Base-by-base conservation (phyloP, 371 early-diverging fungal species). In the Mucor saturninus region DNA sequence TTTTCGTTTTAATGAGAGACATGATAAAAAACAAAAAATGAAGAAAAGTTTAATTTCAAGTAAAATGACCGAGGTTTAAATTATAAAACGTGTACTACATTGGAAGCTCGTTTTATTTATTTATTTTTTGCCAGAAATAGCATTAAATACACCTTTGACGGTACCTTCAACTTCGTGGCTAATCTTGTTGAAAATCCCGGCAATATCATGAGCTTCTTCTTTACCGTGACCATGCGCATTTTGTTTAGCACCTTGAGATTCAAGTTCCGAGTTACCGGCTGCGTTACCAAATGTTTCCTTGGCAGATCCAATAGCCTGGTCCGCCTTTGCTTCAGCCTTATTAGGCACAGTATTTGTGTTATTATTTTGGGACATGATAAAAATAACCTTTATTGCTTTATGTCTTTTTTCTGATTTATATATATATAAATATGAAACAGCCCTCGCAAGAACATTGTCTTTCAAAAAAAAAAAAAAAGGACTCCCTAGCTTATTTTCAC, bases 201-300 rank as follows among this genome's bases (percentile, higher is more conserved):
- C 53, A 31, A 61, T 11, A 14, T 28, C 42, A n/a, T 61, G 40
- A 14, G 35, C 45, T 6, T 42, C 30, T 32, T 45, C 54, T n/a
- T 53, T 53, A 10, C 35, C 45, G 7, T 64, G 29, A 29, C 72
- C 71, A 38, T 48, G 54, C 7, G 61, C 45, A 10, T 67, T 68
- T 46, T 61, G 64, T 5, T 56, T 61, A 11, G 21, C 38, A 28
- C 68, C 72, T 49, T 69, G 55, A 30, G 62, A 62, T 39, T 69
- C 42, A 56, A 75, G 59, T 14, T 45, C 32, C 5, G 60, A 46
- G 57, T 67, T 69, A 48, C 67, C 74, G 31, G 64, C 11, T 7
- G 46, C 66, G 32, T 58, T 21, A 7, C 76, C 73, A 3, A 68
- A 55, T 3, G 42, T 60, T 54, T 75, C 62, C 53, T 73, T 65